Evolutionary conservation across 805 yeast genomes (phyloP), one percentile per base, ranked within the genome.

Genomic region (Suhomyces pyralidae): DNA sequence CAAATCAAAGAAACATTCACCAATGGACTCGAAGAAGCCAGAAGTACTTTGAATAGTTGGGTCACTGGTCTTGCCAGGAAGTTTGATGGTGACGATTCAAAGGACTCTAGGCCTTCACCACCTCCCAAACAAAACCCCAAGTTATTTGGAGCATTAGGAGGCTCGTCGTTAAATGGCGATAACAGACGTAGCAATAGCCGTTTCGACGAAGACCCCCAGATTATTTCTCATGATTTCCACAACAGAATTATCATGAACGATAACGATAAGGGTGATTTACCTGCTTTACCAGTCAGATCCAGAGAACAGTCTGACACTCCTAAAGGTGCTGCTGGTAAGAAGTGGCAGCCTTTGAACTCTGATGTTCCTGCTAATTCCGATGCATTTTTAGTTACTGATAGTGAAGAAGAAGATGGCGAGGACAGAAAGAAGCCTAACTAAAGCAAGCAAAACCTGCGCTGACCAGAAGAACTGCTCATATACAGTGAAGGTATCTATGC

Each of bases 1-100:
- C 86, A 81, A 59, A 73, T 88, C 59, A 84, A 81, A 63, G 87
- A 86, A 52, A 81, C 84, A 49, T 79, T 92, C 50, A 76, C 81
- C 43, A 85, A 85, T 62, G 90, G 93, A 19, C 77, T 91, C 45
- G 91, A 86, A 61, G 97, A 90, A 61, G 90, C 97, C 1, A 82
- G 85, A 51, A 76, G 81, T 46, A 85, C 86, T 51, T 82, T 91
- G 53, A 85, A 87, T 55, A 80, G 84, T 14, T 91, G 97, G 96
- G 82, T 89, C 47, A 81, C 81, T 55, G 88, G 84, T 14, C 63
- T 89, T 52, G 79, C 85, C 30, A 83, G 82, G 72, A 80, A 77
- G 61, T 69, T 75, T 53, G 70, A 64, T 52, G 66, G 59, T 1
- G 63, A 57, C 51, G 67, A 60, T 44, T 61, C 60, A 5, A 55